Evolutionary conservation across 768 basidiomycete genomes (phyloP).

Genomic region (Phylloporus arenicola): DNA sequence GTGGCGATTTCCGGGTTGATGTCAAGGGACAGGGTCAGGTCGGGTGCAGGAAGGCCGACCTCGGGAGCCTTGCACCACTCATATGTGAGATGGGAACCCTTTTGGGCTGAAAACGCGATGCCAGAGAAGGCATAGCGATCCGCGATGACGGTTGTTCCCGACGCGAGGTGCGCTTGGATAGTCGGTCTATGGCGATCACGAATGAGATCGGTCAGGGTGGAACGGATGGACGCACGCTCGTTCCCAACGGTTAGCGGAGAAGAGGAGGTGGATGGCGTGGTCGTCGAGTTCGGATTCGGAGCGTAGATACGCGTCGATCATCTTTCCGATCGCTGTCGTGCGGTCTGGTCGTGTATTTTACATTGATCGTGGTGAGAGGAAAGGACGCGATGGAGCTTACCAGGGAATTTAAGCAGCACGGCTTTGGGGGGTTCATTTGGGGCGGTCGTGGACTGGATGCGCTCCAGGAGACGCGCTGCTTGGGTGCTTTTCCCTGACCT

Average conservation of each 20-base stretch:
- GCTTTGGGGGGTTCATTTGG: constrained; percentile 26
- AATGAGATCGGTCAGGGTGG: neutral
- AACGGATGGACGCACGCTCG: constrained; percentile 53
- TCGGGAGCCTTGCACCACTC: constrained; percentile 88
- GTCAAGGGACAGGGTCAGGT: constrained; percentile 83
- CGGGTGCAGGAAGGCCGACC: constrained; percentile 81
- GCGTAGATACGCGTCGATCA: constrained; percentile 90
- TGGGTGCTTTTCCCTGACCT: constrained; percentile 94
- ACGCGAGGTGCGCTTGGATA: constrained; percentile 53
- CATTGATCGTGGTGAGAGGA: neutral
- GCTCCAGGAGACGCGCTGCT: constrained; percentile 51
- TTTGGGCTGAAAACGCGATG: constrained; percentile 77
- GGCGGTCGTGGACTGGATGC: constrained; percentile 35
- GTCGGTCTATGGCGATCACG: constrained; percentile 38
- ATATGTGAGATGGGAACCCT: constrained; percentile 40
- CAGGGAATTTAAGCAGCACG: constrained; percentile 82
- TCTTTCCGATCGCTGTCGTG: constrained; percentile 82
- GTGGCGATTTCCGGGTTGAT: constrained; percentile 66
- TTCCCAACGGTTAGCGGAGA: constrained; percentile 98
- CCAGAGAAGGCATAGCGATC: constrained; percentile 98
- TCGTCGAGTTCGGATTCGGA: constrained; percentile 86
- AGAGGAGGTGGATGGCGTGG: constrained; percentile 86
- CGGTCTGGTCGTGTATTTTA: constrained; percentile 51
- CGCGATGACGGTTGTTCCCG: constrained; percentile 73
- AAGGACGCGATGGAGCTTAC: constrained; percentile 37